These are phyloP conservation scores for Boletus smithii DNA, from an alignment of 1,284 basidiomycete genomes.

Conservation along the genomic window DNA sequence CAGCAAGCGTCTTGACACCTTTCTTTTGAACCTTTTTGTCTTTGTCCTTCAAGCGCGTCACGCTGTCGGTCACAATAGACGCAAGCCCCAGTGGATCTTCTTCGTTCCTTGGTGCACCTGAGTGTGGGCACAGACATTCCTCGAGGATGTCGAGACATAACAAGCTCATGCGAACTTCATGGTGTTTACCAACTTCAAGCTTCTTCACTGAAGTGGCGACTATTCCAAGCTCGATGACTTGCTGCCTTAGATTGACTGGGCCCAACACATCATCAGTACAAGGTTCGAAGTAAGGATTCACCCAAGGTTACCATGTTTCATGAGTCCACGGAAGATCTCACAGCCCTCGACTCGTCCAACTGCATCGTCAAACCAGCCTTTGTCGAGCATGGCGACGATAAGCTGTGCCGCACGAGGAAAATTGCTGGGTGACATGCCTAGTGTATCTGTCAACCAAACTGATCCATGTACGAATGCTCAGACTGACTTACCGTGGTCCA, in stretches of 20 bases:
- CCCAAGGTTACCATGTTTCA: background rate
- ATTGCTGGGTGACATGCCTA: background rate
- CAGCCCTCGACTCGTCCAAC: conserved; percentile 8
- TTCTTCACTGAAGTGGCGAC: background rate
- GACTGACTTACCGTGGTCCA: background rate
- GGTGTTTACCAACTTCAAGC: background rate
- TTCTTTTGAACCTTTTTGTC: background rate
- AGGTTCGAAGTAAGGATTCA: background rate
- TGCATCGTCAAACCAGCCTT: conserved; percentile 16
- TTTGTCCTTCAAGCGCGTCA: background rate
- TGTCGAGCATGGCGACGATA: conserved; percentile 1
- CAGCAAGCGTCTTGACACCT: conserved; percentile 2
- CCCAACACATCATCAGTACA: background rate
- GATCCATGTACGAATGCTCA: background rate
- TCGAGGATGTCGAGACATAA: conserved; percentile 2
- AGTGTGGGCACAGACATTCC: background rate
- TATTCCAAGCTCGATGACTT: background rate
- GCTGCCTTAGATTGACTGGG: background rate
- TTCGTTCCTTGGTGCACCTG: background rate
- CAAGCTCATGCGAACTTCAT: conserved; percentile 2
- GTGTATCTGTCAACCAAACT: background rate
- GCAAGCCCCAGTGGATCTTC: no score
- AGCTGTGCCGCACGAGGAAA: background rate
- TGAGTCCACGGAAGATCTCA: background rate
- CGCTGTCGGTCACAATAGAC: background rate